A percentile compares a stretch with the other conserved stretches of the same genome.
Conservation (phyloP, 1,284 basidiomycete genomes). For the Puccinia horiana region DNA sequence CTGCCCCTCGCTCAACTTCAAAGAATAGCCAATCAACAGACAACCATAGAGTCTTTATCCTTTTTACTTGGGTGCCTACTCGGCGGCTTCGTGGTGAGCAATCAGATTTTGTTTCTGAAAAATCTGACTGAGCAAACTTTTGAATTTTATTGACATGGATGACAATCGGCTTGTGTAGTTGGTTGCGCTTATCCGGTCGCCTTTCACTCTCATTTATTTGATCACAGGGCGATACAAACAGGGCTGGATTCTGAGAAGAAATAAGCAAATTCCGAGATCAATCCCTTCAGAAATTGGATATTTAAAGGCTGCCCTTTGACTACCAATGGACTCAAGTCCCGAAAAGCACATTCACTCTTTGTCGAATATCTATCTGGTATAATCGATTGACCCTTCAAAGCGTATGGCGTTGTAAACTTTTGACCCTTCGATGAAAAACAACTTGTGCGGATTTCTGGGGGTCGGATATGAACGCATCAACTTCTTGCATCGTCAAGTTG, state of each 20-base stretch:
- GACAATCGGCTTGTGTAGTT: constrained; percentile 8
- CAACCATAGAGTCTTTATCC: background rate
- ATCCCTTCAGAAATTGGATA: background rate
- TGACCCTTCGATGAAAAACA: constrained; percentile 48
- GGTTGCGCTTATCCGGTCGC: constrained; percentile 11
- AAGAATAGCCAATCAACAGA: background rate
- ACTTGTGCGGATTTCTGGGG: constrained; percentile 29
- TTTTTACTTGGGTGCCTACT: constrained; percentile 21
- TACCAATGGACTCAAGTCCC: background rate
- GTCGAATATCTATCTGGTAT: constrained; percentile 25
- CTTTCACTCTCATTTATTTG: background rate
- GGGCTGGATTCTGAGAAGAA: constrained; percentile 32
- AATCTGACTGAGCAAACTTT: background rate
- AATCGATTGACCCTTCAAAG: constrained; percentile 21
- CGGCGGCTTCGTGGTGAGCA: background rate
- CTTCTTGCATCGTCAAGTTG: constrained; percentile 43
- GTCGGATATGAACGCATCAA: constrained; percentile 35
- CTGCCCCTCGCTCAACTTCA: background rate
- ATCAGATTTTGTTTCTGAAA: background rate
- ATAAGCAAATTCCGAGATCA: background rate
- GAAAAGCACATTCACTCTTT: background rate
- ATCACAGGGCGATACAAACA: constrained; percentile 16
- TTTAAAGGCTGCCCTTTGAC: constrained; percentile 11
- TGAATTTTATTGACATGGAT: background rate
- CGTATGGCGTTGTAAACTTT: constrained; percentile 10